Evolutionary conservation across 257 asterid species (phyloP), one percentile per base, ranked within the genome.

Genomic region (Solanum raphanifolium): DNA sequence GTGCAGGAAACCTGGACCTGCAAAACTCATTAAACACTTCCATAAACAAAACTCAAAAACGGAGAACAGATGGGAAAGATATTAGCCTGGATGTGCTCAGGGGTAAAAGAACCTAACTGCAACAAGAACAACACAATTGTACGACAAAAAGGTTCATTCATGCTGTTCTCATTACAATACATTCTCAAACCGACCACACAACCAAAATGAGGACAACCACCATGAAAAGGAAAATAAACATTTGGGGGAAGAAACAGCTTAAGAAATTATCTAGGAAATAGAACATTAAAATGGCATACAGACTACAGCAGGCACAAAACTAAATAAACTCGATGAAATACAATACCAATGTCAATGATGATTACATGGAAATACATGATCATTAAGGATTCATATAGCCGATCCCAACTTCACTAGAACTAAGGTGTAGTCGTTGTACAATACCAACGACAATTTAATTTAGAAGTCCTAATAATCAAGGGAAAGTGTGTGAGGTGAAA

Each of bases 1-100:
- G 91, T 88, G 94, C 98, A 94, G 94, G 93, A 89, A 90, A 89
- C 98, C 98, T 95, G 99, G 92, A 94, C 97, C 99, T 96, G 99
- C 99, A 96, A 94, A 93, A 95, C 98, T 96, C 84, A 79, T 89
- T 5, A 76, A 85, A 75, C 36, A 89, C 35, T 76, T 62, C 79
- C 21, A 39, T 29, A 74, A 4, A 20, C 25, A 25, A 76, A 69
- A 21, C 13, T 32, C 27, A 21, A 46, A 87, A 84, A 27, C 13
- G 36, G 13, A 84, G 89, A 87, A 83, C 85, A 74, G 82, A 69
- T 62, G 29, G 36, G 25, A 69, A 89, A 6, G 88, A 92, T 92
- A 93, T 98, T 85, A 92, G 93, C 91, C 92, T 83, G 88, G 90
- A 76, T 88, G 88, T 73, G 88, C 93, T 87, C 91, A 91, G 89